Conservation (phyloP, 1,284 basidiomycete genomes). For the Cryptococcus amylolentus region DNA sequence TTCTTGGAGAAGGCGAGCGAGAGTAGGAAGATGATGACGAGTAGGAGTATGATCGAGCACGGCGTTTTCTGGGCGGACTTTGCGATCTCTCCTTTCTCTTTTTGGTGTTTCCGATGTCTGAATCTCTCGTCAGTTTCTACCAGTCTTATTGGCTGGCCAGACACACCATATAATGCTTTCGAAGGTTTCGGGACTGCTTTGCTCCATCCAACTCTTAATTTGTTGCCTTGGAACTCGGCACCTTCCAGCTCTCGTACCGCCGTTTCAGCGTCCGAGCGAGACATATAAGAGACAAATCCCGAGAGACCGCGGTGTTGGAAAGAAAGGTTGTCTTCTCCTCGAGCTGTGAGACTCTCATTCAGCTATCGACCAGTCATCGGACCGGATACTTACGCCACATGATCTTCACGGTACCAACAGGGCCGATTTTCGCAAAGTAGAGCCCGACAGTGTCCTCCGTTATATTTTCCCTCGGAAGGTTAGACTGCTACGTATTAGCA, state of each 20-base stretch:
- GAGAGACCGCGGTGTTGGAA: constrained; percentile 71
- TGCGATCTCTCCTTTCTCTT: constrained; percentile 2
- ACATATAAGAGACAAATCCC: constrained; percentile 96
- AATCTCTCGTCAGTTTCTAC: neutral
- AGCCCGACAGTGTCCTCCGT: constrained; percentile 77
- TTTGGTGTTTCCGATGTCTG: neutral
- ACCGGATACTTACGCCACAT: constrained; percentile 78
- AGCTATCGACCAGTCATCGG: neutral
- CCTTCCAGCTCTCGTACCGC: constrained; percentile 86
- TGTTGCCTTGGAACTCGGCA: constrained; percentile 81
- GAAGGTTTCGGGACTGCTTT: constrained; percentile 83
- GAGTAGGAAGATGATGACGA: constrained; percentile 51
- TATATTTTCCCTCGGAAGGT: constrained; percentile 70
- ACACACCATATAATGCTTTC: constrained; percentile 73
- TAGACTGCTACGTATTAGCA: constrained; percentile 45
- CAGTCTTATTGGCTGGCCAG: neutral
- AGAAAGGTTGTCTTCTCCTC: constrained; percentile 51
- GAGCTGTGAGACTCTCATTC: constrained; percentile 17
- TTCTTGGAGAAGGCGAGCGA: constrained; percentile 49
- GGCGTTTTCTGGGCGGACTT: constrained; percentile 5
- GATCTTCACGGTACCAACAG: constrained; percentile 65
- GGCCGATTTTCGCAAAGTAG: constrained; percentile 68
- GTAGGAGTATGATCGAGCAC: constrained; percentile 12
- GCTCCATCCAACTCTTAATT: constrained; percentile 88
- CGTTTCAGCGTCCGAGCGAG: constrained; percentile 78